These are phyloP conservation scores for Talaromyces sp. DNA, from an alignment of 2,329 filamentous ascomycete species.

Conservation along the genomic window DNA sequence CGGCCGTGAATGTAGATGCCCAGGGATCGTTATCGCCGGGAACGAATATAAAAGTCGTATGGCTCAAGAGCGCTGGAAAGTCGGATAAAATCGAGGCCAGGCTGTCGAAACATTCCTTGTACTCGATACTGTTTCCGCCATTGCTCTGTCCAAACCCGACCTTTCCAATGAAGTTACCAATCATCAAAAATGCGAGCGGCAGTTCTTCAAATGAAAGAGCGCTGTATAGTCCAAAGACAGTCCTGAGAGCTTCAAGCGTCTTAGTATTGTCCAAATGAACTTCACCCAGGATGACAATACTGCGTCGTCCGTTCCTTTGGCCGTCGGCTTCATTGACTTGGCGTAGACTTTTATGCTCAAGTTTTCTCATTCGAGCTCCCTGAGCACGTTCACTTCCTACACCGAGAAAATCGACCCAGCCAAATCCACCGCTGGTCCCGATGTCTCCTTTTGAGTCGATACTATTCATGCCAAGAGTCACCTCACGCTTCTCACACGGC, in stretches of 20 bases:
- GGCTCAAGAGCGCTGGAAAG: slow-evolving; percentile 74
- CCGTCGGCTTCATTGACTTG: slow-evolving; percentile 26
- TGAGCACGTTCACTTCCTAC: slow-evolving; percentile 83
- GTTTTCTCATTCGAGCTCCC: slow-evolving; percentile 75
- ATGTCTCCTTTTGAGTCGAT: slow-evolving; percentile 35
- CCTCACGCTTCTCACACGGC: slow-evolving; percentile 78
- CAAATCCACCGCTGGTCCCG: slow-evolving; percentile 72
- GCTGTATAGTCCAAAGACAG: slow-evolving; percentile 72
- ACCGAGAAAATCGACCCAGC: slow-evolving; percentile 95
- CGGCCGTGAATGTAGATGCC: slow-evolving; percentile 71
- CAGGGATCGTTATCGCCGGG: slow-evolving; percentile 98
- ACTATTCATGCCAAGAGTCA: slow-evolving; percentile 69
- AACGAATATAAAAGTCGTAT: slow-evolving; percentile 84
- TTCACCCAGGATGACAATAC: slow-evolving; percentile 76
- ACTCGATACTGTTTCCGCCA: slow-evolving; percentile 81
- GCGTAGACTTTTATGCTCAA: slow-evolving; percentile 68
- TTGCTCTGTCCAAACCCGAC: slow-evolving; percentile 62
- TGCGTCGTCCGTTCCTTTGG: slow-evolving; percentile 39
- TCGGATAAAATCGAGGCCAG: slow-evolving; percentile 79
- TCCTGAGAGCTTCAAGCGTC: slow-evolving; percentile 76
- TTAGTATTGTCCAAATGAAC: slow-evolving; percentile 79
- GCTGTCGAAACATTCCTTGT: slow-evolving; percentile 92
- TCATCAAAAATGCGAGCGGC: slow-evolving; percentile 76
- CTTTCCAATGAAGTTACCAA: slow-evolving; percentile 73
- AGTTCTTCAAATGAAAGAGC: slow-evolving; percentile 60